These are phyloP conservation scores for Tephrocybe sp. DNA, from an alignment of 768 basidiomycete species.

Conservation along the genomic window DNA sequence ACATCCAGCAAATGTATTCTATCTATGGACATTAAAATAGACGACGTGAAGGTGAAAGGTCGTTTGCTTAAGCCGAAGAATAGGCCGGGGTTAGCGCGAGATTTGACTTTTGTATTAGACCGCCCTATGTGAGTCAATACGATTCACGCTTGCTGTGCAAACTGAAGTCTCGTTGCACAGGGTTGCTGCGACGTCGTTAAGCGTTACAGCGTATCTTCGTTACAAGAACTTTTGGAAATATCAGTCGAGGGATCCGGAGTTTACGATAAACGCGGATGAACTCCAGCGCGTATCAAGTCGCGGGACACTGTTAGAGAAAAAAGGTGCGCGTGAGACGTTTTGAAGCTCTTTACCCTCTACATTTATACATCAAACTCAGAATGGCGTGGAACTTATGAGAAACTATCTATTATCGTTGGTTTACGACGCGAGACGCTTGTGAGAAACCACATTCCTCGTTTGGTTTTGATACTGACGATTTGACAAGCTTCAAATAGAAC, in stretches of 20 bases:
- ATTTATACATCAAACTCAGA: neutral
- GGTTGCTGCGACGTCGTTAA: neutral
- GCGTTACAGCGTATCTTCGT: slow-evolving; percentile 5
- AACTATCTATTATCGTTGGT: slow-evolving; percentile 4
- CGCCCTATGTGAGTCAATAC: slow-evolving; percentile 6
- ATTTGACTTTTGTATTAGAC: neutral
- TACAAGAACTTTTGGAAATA: slow-evolving; percentile 1
- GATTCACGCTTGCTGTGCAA: no score
- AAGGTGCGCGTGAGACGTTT: neutral
- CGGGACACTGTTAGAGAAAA: neutral
- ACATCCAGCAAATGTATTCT: slow-evolving; percentile 11
- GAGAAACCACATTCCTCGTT: neutral
- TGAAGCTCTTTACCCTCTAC: no score
- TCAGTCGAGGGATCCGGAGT: neutral
- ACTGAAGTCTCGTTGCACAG: no score
- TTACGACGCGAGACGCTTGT: slow-evolving; percentile 2
- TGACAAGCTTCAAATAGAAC: neutral
- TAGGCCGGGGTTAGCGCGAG: neutral
- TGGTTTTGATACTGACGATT: neutral
- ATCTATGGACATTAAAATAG: slow-evolving; percentile 9
- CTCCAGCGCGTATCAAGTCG: neutral
- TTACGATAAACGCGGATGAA: neutral
- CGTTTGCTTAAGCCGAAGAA: neutral
- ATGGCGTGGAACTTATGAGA: slow-evolving; percentile 4
- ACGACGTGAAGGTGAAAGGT: slow-evolving; percentile 3